These are phyloP conservation scores for Cladosporium halotolerans DNA, from an alignment of 2,329 filamentous ascomycete genomes.

Conservation along the genomic window DNA sequence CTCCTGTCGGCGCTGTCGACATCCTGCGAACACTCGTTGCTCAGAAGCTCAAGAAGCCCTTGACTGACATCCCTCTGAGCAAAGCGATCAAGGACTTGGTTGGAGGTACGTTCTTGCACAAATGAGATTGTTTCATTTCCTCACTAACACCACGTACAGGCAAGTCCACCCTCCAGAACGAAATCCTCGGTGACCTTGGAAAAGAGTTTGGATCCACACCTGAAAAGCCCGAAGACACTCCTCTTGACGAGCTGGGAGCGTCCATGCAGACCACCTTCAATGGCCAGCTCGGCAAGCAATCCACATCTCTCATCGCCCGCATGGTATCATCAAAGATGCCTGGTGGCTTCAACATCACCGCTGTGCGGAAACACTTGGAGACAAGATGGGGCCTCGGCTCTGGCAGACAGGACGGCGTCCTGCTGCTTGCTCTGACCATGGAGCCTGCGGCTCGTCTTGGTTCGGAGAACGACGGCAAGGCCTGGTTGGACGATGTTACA, in stretches of 20 bases:
- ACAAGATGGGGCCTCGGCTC: conserved; percentile 82
- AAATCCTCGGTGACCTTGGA: conserved; percentile 93
- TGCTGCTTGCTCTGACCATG: conserved; percentile 85
- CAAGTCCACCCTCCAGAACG: conserved; percentile 97
- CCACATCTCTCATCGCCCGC: conserved; percentile 83
- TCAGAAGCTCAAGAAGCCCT: conserved; percentile 94
- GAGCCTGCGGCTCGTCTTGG: conserved; percentile 84
- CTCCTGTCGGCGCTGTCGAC: conserved; percentile 80
- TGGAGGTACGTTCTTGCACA: conserved; percentile 61
- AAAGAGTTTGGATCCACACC: conserved; percentile 98
- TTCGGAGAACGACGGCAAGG: conserved; percentile 85
- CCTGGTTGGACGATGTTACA: conserved; percentile 78
- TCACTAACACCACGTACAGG: conserved; percentile 46
- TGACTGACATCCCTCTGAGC: conserved; percentile 80
- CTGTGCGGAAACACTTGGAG: conserved; percentile 90
- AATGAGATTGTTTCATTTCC: not conserved
- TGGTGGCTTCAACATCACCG: conserved; percentile 97
- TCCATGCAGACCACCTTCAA: conserved; percentile 99
- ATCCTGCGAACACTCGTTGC: conserved; percentile 84
- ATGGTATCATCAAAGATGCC: conserved; percentile 99
- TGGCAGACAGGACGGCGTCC: conserved; percentile 83
- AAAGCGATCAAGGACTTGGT: conserved; percentile 99
- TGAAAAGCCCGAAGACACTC: conserved; percentile 96
- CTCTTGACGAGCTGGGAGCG: conserved; percentile 88
- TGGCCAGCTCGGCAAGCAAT: conserved; percentile 95